Evolutionary conservation across 805 yeast species (phyloP).

Genomic region (Lachancea quebecensis): DNA sequence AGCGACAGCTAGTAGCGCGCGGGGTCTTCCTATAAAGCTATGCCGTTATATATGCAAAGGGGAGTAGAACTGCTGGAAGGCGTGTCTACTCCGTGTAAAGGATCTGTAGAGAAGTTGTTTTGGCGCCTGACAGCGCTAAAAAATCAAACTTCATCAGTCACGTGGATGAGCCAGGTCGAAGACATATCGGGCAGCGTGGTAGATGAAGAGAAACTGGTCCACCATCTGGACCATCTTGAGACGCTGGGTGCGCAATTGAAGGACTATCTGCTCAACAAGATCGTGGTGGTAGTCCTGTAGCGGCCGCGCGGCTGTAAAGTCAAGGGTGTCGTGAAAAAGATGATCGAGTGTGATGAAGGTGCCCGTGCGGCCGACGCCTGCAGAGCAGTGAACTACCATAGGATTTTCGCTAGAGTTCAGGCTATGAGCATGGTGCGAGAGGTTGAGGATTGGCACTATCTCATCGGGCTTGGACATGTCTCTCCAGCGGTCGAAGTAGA

Average conservation of each 20-base stretch:
- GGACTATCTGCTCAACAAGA: constrained; percentile 29
- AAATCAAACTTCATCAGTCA: too few relatives aligned
- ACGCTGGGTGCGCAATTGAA: constrained; percentile 29
- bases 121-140: too few relatives aligned
- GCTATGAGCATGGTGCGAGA: constrained; percentile 27
- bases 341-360: constrained; percentile 58
- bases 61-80: too few relatives aligned
- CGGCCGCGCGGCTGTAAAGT: constrained; percentile 12
- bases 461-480: constrained; percentile 64
- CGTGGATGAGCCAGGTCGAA: too few relatives aligned
- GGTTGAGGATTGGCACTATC: constrained; percentile 28
- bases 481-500: constrained; percentile 74
- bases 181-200: constrained; percentile 27
- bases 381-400: constrained; percentile 83
- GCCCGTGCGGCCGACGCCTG: constrained; percentile 97
- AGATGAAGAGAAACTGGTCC: constrained; percentile 30
- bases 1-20: too few relatives aligned
- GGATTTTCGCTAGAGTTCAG: constrained; percentile 37
- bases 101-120: too few relatives aligned
- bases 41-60: too few relatives aligned
- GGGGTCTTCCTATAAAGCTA: too few relatives aligned
- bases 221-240: constrained; percentile 32
- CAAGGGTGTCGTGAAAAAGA: constrained; percentile 25
- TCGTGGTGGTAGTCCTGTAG: constrained; percentile 21
- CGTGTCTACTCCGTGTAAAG: too few relatives aligned